Percentiles rank a stretch among this genome's conserved stretches.
Conservation (phyloP, 441 rosid genomes). For the Erodium texanum region DNA sequence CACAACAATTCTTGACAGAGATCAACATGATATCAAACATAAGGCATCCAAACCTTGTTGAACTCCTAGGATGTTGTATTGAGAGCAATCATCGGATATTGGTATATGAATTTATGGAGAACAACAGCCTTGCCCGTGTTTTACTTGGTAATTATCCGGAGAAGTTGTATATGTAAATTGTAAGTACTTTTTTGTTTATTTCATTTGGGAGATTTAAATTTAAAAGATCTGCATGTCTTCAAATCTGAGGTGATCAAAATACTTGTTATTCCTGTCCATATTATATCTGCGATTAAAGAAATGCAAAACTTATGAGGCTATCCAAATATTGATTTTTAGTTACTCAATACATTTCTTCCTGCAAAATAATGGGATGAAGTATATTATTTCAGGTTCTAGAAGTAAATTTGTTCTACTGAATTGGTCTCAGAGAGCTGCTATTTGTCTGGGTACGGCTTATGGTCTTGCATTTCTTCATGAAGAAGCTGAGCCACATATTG, state of each 20-base stretch:
- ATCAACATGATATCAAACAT: constrained; percentile 43
- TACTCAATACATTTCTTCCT: neutral
- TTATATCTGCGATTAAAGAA: neutral
- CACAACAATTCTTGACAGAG: constrained; percentile 52
- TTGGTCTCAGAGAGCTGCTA: constrained; percentile 57
- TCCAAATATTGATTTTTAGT: neutral
- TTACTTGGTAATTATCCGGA: constrained; percentile 39
- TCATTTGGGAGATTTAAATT: neutral
- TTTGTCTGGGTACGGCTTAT: constrained; percentile 56
- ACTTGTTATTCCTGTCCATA: neutral
- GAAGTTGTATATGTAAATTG: neutral
- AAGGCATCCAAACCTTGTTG: constrained; percentile 57
- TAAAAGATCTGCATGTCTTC: neutral
- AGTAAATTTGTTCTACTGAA: constrained; percentile 36
- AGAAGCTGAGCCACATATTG: constrained; percentile 50
- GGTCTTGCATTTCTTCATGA: constrained; percentile 58
- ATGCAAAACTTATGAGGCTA: neutral
- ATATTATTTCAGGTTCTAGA: constrained; percentile 40
- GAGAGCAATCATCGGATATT: constrained; percentile 44
- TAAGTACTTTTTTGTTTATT: neutral
- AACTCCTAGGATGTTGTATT: constrained; percentile 59
- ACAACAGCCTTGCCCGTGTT: constrained; percentile 57
- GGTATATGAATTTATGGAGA: constrained; percentile 60
- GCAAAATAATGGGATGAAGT: neutral
- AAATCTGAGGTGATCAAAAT: neutral